Evolutionary conservation across 345 rosid genomes (phyloP).

Genomic region (Populus pruinosa): DNA sequence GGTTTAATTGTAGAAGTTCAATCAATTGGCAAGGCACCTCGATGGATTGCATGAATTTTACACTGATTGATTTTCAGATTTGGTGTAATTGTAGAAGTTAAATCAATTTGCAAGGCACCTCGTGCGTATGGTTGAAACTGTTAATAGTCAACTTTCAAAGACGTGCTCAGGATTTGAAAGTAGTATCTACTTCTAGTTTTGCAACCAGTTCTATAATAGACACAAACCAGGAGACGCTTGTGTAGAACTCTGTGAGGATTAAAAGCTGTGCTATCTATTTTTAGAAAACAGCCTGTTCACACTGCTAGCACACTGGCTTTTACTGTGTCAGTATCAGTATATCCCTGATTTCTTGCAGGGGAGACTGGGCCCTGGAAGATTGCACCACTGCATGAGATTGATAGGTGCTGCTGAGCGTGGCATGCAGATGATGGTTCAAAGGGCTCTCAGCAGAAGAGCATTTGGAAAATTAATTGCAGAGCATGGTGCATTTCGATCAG

Average conservation of each 20-base stretch:
- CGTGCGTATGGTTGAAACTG: neutral
- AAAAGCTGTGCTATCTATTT: neutral
- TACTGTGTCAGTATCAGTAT: neutral
- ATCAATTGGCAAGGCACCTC: neutral
- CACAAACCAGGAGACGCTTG: neutral
- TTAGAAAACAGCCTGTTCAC: neutral
- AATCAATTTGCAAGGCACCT: neutral
- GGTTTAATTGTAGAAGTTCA: neutral
- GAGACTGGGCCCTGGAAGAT: constrained; percentile 95
- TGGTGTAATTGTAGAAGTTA: neutral
- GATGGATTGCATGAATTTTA: neutral
- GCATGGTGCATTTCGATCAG: constrained; percentile 85
- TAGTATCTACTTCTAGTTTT: neutral
- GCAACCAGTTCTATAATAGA: neutral
- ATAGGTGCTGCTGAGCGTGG: constrained; percentile 98
- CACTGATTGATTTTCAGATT: neutral
- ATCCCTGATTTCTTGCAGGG: constrained; percentile 49
- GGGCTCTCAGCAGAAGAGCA: constrained; percentile 74
- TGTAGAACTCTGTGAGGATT: neutral
- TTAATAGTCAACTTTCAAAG: neutral
- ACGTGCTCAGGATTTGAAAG: neutral
- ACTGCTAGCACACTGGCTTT: neutral
- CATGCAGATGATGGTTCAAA: constrained; percentile 84
- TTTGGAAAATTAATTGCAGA: constrained; percentile 86
- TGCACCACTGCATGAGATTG: constrained; percentile 98